These are phyloP conservation scores for Phylloporus sp. DNA, from an alignment of 768 basidiomycete genomes.

Conservation along the genomic window DNA sequence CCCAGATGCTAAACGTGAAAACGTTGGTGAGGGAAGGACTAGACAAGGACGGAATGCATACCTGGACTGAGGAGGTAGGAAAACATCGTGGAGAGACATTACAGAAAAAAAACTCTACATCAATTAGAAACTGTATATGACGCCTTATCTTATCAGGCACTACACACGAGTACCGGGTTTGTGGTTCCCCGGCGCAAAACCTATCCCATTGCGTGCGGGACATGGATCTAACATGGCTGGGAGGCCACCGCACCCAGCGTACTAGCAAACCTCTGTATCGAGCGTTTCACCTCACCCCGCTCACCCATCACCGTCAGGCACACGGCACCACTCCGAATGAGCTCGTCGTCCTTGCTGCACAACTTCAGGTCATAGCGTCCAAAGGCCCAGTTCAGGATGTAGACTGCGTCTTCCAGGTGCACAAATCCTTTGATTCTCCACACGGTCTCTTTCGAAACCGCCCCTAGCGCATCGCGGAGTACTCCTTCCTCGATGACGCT, in stretches of 20 bases:
- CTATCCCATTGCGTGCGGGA: too few species aligned
- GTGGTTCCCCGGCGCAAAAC: too few species aligned
- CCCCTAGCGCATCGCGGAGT: slow-evolving; percentile 44
- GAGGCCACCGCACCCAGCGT: slow-evolving; percentile 36
- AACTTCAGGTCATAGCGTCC: slow-evolving; percentile 69
- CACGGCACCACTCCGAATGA: slow-evolving; percentile 34
- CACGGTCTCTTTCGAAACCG: slow-evolving; percentile 60
- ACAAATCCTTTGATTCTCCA: slow-evolving; percentile 90
- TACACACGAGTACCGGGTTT: too few species aligned
- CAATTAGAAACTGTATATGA: slow-evolving; percentile 6
- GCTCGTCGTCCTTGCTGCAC: slow-evolving; percentile 24
- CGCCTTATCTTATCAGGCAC: slow-evolving; percentile 17
- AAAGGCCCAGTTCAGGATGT: slow-evolving; percentile 92
- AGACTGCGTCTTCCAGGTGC: slow-evolving; percentile 37
- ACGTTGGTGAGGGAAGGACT: neutral
- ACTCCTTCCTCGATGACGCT: slow-evolving; percentile 32
- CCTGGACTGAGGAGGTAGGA: slow-evolving; percentile 30
- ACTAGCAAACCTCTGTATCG: slow-evolving; percentile 50
- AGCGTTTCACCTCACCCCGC: slow-evolving; percentile 66
- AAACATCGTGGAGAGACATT: slow-evolving; percentile 25
- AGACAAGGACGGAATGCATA: slow-evolving; percentile 1
- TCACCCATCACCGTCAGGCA: slow-evolving; percentile 90
- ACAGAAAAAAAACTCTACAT: slow-evolving; percentile 7
- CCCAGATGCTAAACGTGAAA: slow-evolving; percentile 41
- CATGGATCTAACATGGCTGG: slow-evolving; percentile 11